These are phyloP conservation scores for Medakamo hakoo DNA, from an alignment of 139 green algal species.

Conservation along the genomic window DNA sequence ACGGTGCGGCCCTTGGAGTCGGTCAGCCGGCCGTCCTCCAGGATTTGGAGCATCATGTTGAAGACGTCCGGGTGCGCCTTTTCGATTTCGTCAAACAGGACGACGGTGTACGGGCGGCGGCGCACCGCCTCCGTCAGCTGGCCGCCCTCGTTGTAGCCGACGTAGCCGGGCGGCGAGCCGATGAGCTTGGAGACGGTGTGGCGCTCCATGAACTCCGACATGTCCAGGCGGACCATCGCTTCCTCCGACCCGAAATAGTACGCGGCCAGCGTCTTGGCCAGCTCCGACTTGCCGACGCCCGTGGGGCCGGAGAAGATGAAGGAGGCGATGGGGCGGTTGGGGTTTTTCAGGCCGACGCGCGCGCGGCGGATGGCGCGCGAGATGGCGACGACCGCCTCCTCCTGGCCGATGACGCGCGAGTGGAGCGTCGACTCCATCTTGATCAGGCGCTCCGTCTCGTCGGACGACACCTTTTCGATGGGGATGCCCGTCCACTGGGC, in stretches of 20 bases:
- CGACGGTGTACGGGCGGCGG: constrained; percentile 91
- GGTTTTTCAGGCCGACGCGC: constrained; percentile 95
- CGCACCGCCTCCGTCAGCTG: constrained; percentile 97
- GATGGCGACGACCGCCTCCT: constrained; percentile 87
- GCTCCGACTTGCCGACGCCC: constrained; percentile 95
- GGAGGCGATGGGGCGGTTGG: constrained; percentile 87
- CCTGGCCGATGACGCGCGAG: constrained; percentile 85
- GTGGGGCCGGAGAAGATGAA: constrained; percentile 91
- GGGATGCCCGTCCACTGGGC: constrained; percentile 85
- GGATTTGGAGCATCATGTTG: constrained; percentile 99
- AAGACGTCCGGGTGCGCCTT: constrained; percentile 99
- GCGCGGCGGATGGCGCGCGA: constrained; percentile 83
- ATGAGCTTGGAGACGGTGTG: constrained; percentile 99
- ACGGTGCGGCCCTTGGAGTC: constrained; percentile 84
- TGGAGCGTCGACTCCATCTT: constrained; percentile 98
- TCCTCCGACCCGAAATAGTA: constrained; percentile 99
- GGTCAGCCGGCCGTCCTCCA: constrained; percentile 85
- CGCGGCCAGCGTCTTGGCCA: constrained; percentile 93
- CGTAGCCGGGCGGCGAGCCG: constrained; percentile 93
- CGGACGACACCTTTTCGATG: constrained; percentile 69
- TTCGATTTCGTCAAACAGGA: constrained; percentile 99
- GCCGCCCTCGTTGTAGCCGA: constrained; percentile 96
- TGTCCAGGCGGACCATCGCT: constrained; percentile 94
- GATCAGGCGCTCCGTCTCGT: constrained; percentile 88
- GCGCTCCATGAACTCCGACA: constrained; percentile 99